These are phyloP conservation scores for Leccinum subrobustum DNA, from an alignment of 1,284 basidiomycete genomes.

Conservation along the genomic window DNA sequence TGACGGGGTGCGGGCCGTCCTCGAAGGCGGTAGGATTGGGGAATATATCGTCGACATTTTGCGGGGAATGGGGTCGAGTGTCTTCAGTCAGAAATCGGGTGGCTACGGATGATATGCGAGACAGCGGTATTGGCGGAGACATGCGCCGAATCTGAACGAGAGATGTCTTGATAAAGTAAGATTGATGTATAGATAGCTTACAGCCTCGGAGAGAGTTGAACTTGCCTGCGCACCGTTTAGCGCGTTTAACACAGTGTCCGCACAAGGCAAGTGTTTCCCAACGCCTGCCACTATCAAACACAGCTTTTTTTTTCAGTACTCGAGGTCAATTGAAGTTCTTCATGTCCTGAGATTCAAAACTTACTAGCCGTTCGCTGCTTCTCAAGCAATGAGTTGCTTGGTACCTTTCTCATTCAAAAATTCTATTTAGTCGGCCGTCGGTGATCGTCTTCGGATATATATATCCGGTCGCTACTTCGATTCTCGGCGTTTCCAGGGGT, in stretches of 20 bases:
- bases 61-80: constrained; percentile 27
- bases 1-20: constrained; percentile 39
- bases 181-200: too few species aligned
- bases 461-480: constrained; percentile 4
- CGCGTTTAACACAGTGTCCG: background rate
- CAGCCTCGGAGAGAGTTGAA: too few species aligned
- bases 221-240: too few species aligned
- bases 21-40: constrained; percentile 35
- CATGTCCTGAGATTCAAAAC: background rate
- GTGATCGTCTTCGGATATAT: background rate
- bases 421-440: background rate
- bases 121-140: constrained; percentile 33
- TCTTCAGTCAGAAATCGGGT: constrained; percentile 41
- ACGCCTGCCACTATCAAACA: too few species aligned
- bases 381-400: background rate
- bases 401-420: background rate
- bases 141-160: constrained; percentile 7
- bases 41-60: constrained; percentile 38
- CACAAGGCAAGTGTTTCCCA: constrained; percentile 9
- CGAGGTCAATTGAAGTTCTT: too few species aligned
- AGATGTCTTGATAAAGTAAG: background rate
- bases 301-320: too few species aligned
- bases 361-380: background rate
- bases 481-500: background rate
- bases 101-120: constrained; percentile 23